Percentiles rank a stretch among this genome's conserved stretches.
phyloP scores from a whole-genome alignment of 495 filamentous ascomycete species.

The Penicilliopsis zonata region DNA sequence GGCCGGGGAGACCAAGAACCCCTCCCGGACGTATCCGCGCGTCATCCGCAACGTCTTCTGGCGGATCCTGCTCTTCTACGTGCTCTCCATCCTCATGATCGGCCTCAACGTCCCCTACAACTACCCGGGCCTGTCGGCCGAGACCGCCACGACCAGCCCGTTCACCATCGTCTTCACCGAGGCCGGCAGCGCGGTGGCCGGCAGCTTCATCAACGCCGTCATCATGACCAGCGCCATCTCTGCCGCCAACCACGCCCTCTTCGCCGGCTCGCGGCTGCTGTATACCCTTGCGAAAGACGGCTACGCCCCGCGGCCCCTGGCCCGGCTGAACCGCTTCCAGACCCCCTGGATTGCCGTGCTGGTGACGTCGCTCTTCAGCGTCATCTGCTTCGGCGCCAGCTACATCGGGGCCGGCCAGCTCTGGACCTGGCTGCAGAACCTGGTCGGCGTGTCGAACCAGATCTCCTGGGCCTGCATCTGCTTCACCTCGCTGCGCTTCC shows the following conservation, averaged over 20 bases:
- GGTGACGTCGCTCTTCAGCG: slow-evolving; percentile 40
- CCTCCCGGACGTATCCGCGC: slow-evolving; percentile 32
- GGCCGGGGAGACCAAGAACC: slow-evolving; percentile 40
- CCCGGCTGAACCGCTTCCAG: slow-evolving; percentile 38
- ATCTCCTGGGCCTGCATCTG: slow-evolving; percentile 49
- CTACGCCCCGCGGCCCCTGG: slow-evolving; percentile 36
- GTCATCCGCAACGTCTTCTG: slow-evolving; percentile 42
- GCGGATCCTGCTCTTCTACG: slow-evolving; percentile 41
- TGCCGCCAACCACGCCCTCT: slow-evolving; percentile 41
- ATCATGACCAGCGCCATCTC: slow-evolving; percentile 43
- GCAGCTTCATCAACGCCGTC: slow-evolving; percentile 44
- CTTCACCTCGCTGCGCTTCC: slow-evolving; percentile 47
- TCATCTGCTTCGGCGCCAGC: slow-evolving; percentile 47
- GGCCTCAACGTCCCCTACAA: slow-evolving; percentile 44
- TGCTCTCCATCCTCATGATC: slow-evolving; percentile 36
- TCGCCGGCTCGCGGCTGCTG: slow-evolving; percentile 39
- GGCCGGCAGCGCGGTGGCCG: slow-evolving; percentile 35
- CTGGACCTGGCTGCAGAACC: slow-evolving; percentile 47
- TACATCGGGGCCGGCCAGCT: slow-evolving; percentile 48
- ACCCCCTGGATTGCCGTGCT: slow-evolving; percentile 50
- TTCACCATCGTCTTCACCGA: slow-evolving; percentile 42
- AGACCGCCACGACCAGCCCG: slow-evolving; percentile 30
- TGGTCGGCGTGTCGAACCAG: slow-evolving; percentile 54
- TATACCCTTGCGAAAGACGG: slow-evolving; percentile 36
- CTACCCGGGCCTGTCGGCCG: slow-evolving; percentile 28